Base-by-base conservation (phyloP, 208 protist species). In the Wallacemonas sp. region DNA sequence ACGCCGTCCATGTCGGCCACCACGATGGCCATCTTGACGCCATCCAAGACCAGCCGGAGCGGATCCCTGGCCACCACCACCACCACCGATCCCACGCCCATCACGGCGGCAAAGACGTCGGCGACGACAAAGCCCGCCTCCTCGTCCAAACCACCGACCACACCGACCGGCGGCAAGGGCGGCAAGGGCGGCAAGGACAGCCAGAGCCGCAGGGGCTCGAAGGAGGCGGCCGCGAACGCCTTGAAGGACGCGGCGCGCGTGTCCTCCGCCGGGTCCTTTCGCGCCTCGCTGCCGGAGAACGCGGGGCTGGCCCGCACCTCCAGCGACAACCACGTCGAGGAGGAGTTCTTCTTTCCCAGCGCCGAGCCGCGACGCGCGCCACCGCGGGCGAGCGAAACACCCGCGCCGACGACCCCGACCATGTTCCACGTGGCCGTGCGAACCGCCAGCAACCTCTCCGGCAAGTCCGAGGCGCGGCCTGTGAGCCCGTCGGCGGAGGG, bases 401-500 rank as follows among this genome's bases (percentile, higher is more conserved):
- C 61, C 38, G 61, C 61, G 25, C 42, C 44, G 26, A 65, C 61
- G 8, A 29, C 42, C 7, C 38, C 61, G 12, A 50, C 42, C 22
- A 8, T 14, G 25, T 54, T n/a, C 28, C 61, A 16, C 28, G 26
- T 5, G 33, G 5, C 26, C 29, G 29, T 54, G 12, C 42, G 39
- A 14, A 3, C 7, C 23, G 29, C 3, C 23, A 65, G 61, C 44
- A 41, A 41, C 61, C 10, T 54, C 42, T 59, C 52, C 14, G 10
- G 14, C 4, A n/a, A 44, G 4, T 59, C 52, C 31, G 8, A 5
- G 18, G 52, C 52, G 5, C 52, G 52, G 12, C 52, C 52, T 11
- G 52, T 59, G 29, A 59, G 52, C 29, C 52, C 52, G 10, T 61
- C 72, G 25, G 62, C 68, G 50, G 39, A 42, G 26, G 62, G 50